Evolutionary conservation across 2,329 filamentous ascomycete genomes (phyloP).

Genomic region (Helminthosporium solani): DNA sequence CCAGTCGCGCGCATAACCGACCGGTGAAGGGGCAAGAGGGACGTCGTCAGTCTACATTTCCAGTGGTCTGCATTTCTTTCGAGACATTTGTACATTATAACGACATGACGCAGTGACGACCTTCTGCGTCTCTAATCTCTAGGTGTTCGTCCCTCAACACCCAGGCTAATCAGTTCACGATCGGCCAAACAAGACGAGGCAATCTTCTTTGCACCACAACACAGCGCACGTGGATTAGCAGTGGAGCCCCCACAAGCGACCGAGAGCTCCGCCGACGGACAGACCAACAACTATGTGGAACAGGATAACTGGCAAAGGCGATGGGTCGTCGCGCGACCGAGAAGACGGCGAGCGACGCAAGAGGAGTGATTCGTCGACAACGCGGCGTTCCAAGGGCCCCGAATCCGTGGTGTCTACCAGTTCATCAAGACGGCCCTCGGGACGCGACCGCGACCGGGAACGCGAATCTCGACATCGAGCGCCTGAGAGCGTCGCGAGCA

Average conservation of each 20-base stretch:
- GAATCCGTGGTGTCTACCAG: constrained; percentile 37
- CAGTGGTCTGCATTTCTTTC: constrained; percentile 10
- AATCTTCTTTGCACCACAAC: constrained; percentile 25
- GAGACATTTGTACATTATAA: constrained; percentile 23
- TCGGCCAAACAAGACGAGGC: constrained; percentile 2
- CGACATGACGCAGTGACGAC: constrained; percentile 32
- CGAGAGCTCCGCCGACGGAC: no score
- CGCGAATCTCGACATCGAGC: constrained; percentile 15
- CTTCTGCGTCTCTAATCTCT: constrained; percentile 17
- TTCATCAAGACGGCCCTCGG: constrained; percentile 35
- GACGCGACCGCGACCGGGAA: constrained; percentile 8
- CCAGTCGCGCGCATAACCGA: constrained; percentile 9
- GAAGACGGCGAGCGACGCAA: constrained; percentile 28
- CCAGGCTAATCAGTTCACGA: constrained; percentile 1
- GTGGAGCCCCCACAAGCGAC: not conserved
- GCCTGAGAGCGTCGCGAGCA: constrained; percentile 38
- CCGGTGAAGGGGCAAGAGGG: constrained; percentile 3
- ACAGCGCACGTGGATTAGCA: constrained; percentile 14
- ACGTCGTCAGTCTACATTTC: constrained; percentile 5
- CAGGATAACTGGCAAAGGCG: constrained; percentile 40
- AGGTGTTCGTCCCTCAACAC: constrained; percentile 25
- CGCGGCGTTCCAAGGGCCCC: constrained; percentile 26
- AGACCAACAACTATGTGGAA: constrained; percentile 38
- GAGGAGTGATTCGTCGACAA: constrained; percentile 26
- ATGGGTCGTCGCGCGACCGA: constrained; percentile 36